These are phyloP conservation scores for Gyrodon lividus DNA, from an alignment of 768 basidiomycete species.

Conservation along the genomic window DNA sequence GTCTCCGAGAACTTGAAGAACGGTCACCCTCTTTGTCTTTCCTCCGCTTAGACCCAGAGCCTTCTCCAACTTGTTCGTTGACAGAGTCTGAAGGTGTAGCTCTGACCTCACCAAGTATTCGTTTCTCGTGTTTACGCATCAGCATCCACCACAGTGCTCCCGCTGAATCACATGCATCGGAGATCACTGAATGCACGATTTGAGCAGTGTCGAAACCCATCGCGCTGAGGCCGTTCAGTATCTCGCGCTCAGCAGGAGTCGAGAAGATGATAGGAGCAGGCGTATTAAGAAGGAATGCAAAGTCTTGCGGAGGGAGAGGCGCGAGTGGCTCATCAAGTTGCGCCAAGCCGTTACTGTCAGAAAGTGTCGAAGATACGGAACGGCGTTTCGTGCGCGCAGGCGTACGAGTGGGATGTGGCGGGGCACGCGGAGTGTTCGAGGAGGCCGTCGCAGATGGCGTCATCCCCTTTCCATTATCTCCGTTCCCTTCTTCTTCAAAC, in stretches of 20 bases:
- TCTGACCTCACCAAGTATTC: conserved; percentile 40
- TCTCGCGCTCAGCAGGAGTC: conserved; percentile 73
- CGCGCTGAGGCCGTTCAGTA: conserved; percentile 69
- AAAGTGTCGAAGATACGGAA: conserved; percentile 86
- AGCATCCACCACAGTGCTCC: conserved; percentile 98
- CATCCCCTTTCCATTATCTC: conserved; percentile 1
- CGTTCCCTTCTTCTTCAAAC: conserved; percentile 46
- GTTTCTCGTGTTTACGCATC: conserved; percentile 73
- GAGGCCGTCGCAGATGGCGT: conserved; percentile 27
- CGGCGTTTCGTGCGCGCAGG: conserved; percentile 95
- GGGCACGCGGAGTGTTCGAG: conserved; percentile 29
- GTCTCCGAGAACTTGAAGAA: conserved; percentile 21
- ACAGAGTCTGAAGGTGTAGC: conserved; percentile 15
- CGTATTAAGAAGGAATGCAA: conserved; percentile 58
- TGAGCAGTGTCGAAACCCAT: conserved; percentile 94
- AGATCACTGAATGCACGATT: conserved; percentile 89
- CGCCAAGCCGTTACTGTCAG: conserved; percentile 56
- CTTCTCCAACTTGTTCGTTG: conserved; percentile 16
- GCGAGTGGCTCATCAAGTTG: conserved; percentile 44
- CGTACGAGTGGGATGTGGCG: conserved; percentile 77
- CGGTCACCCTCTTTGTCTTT: conserved; percentile 29
- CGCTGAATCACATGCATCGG: conserved; percentile 88
- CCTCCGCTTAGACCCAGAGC: conserved; percentile 28
- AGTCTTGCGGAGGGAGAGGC: conserved; percentile 49
- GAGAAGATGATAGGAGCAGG: conserved; percentile 85